phyloP scores from a whole-genome alignment of 495 filamentous ascomycete species.

The Cercophora scortea region DNA sequence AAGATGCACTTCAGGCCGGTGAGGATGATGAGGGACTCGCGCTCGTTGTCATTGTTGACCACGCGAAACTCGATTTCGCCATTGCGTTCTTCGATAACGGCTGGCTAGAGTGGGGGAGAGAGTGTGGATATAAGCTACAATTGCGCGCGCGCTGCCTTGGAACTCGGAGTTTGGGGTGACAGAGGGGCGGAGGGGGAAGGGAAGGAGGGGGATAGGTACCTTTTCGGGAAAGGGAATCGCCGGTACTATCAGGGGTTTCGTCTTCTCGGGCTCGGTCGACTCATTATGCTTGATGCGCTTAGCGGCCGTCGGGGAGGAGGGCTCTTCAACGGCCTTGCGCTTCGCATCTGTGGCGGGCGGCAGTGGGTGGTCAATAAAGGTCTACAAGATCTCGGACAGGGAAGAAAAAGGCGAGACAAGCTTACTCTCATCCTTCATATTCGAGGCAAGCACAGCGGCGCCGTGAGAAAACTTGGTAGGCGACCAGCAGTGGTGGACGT shows the following conservation, averaged over 20 bases:
- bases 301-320: constrained; percentile 50
- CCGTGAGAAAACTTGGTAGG: constrained; percentile 4
- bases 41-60: constrained; percentile 88
- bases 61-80: constrained; percentile 97
- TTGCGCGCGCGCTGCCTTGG: not conserved
- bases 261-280: constrained; percentile 32
- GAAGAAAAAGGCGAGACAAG: not conserved
- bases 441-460: constrained; percentile 13
- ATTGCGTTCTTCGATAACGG: constrained; percentile 86
- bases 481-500: not conserved
- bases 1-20: constrained; percentile 97
- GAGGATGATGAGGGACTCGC: constrained; percentile 86
- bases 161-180: not conserved
- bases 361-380: not conserved
- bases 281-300: constrained; percentile 57
- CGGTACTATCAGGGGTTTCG: constrained; percentile 44
- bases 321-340: constrained; percentile 72
- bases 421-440: constrained; percentile 42
- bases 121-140: constrained; percentile 1
- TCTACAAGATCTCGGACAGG: not conserved
- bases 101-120: constrained; percentile 47
- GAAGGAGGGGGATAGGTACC: constrained; percentile 31
- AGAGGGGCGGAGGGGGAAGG: not conserved
- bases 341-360: constrained; percentile 46
- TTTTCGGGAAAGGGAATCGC: constrained; percentile 77